A percentile compares a stretch with the other conserved stretches of the same genome.
These are phyloP conservation scores for Solanum hybrid DNA, from an alignment of 305 asterid species.

Conservation along the genomic window DNA sequence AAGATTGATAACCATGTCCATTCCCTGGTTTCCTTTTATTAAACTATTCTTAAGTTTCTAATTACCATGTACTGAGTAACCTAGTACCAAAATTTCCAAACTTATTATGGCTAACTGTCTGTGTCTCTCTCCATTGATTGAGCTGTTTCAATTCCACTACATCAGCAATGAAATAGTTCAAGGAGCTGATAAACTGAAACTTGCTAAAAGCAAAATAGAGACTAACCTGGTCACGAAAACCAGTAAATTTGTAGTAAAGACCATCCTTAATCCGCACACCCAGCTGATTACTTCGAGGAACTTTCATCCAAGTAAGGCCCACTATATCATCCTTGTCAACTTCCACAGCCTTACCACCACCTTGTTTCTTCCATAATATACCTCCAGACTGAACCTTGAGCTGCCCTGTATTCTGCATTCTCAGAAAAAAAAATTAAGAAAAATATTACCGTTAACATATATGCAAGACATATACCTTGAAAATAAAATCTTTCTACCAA, in stretches of 20 bases:
- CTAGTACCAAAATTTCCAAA: not conserved
- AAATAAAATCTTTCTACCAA: not conserved
- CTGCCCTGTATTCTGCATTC: slow-evolving; percentile 78
- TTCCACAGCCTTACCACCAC: slow-evolving; percentile 92
- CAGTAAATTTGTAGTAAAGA: slow-evolving; percentile 76
- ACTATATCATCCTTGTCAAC: slow-evolving; percentile 74
- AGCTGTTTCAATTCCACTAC: not conserved
- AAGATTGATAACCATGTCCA: not conserved
- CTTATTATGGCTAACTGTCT: not conserved
- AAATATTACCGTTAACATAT: not conserved
- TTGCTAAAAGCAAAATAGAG: not conserved
- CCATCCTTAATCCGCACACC: slow-evolving; percentile 90
- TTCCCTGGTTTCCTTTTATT: not conserved
- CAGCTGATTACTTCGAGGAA: slow-evolving; percentile 85
- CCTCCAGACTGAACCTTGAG: slow-evolving; percentile 83
- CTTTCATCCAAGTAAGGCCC: slow-evolving; percentile 92
- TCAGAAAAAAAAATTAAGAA: not conserved
- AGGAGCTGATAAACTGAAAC: not conserved
- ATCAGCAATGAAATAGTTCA: not conserved
- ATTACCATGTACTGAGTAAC: not conserved
- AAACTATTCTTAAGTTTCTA: not conserved
- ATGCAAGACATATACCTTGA: not conserved
- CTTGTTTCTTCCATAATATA: slow-evolving; percentile 87
- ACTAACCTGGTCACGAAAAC: slow-evolving; percentile 85
- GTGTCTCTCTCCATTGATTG: not conserved